Evolutionary conservation across 352 stramenopile genomes (phyloP).

Genomic region (Blastocystis sp.): DNA sequence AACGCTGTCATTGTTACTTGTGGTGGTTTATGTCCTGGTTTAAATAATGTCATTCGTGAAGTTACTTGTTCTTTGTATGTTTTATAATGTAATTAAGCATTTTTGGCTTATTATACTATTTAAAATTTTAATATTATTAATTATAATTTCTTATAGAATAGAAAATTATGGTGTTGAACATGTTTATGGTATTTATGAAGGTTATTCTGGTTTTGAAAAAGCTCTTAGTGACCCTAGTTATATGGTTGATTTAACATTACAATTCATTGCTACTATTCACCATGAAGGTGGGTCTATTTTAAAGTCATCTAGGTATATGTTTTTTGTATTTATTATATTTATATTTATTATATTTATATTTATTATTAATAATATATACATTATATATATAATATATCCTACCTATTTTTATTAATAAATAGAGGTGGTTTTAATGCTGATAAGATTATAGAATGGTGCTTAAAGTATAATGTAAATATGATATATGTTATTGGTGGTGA

Average conservation of each 20-base stretch:
- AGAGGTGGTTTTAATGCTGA: conserved; percentile 81
- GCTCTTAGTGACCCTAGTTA: conserved; percentile 51
- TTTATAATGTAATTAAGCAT: conserved; percentile 52
- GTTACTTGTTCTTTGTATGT: conserved; percentile 70
- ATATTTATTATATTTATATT: too few species aligned
- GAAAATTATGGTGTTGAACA: conserved; percentile 50
- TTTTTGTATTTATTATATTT: too few species aligned
- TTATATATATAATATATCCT: too few species aligned
- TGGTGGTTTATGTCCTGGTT: conserved; percentile 72
- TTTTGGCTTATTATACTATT: conserved; percentile 6
- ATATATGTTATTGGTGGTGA: conserved; percentile 90
- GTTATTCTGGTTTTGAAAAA: conserved; percentile 49
- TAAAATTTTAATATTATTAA: neutral
- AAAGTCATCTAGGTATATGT: too few species aligned
- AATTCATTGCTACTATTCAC: conserved; percentile 55
- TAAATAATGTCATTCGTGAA: conserved; percentile 95
- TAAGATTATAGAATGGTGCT: conserved; percentile 79
- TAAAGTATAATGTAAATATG: conserved; percentile 65
- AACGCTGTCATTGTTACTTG: conserved; percentile 72
- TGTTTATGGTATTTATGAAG: conserved; percentile 59
- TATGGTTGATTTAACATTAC: conserved; percentile 54
- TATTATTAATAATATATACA: too few species aligned
- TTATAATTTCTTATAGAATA: too few species aligned
- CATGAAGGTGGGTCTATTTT: conserved; percentile 75
- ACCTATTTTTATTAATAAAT: too few species aligned